phyloP scores from a whole-genome alignment of 768 basidiomycete genomes.

The Wakefieldia striispora region DNA sequence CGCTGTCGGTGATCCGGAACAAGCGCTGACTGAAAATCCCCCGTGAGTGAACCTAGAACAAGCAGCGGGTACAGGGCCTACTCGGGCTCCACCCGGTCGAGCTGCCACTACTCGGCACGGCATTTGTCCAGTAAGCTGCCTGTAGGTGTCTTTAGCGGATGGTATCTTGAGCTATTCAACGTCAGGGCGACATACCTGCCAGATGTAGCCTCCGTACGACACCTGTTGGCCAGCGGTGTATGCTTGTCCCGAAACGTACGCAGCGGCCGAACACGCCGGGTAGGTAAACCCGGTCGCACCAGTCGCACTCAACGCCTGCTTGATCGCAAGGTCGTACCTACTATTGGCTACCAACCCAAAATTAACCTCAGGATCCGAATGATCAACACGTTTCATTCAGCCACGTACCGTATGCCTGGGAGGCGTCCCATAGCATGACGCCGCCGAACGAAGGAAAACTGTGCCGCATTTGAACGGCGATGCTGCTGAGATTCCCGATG shows the following conservation, averaged over 20 bases:
- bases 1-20: conserved; percentile 10
- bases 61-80: conserved; percentile 30
- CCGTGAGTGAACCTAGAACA: background rate
- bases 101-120: conserved; percentile 44
- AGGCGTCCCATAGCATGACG: conserved; percentile 46
- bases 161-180: background rate
- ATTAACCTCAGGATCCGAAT: conserved; percentile 2
- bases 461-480: conserved; percentile 33
- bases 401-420: conserved; percentile 35
- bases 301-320: conserved; percentile 55
- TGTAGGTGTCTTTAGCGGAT: conserved; percentile 20
- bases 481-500: conserved; percentile 31
- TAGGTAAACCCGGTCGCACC: conserved; percentile 70
- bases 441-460: conserved; percentile 44
- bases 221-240: conserved; percentile 54
- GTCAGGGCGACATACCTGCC: conserved; percentile 43
- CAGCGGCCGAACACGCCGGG: conserved; percentile 57
- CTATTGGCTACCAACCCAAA: conserved; percentile 43
- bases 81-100: conserved; percentile 66
- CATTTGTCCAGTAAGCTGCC: conserved; percentile 61
- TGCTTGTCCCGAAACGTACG: conserved; percentile 45
- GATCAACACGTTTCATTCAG: background rate
- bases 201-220: conserved; percentile 61
- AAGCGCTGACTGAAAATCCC: conserved; percentile 21
- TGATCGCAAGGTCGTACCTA: conserved; percentile 59